These are phyloP conservation scores for Eurotiales sp. DNA, from an alignment of 2,329 filamentous ascomycete genomes.

Conservation along the genomic window DNA sequence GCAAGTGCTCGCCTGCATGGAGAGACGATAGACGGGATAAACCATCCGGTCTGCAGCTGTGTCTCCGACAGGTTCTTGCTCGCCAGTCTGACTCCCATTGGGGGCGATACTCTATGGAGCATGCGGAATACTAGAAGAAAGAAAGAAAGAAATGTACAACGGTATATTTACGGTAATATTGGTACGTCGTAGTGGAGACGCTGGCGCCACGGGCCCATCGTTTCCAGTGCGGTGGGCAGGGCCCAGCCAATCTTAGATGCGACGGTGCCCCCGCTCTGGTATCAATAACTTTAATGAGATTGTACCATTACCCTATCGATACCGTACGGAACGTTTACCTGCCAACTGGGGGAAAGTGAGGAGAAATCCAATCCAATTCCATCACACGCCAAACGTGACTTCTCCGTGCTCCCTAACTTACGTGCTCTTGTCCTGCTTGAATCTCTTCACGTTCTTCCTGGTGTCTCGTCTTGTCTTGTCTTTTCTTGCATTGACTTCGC, in stretches of 20 bases:
- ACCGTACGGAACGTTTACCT: not conserved
- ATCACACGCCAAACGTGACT: conserved; percentile 1
- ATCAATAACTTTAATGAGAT: not conserved
- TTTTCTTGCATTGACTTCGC: no score
- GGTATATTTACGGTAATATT: not conserved
- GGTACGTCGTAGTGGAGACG: not conserved
- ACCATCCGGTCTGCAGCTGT: no score
- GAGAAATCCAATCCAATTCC: not conserved
- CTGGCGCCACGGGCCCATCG: conserved; percentile 4
- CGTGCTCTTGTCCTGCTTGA: no score
- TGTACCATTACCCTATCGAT: not conserved
- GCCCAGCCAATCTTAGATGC: not conserved
- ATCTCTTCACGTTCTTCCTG: no score
- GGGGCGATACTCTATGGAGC: not conserved
- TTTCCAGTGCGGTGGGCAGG: conserved; percentile 1
- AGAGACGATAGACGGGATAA: no score
- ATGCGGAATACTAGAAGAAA: not conserved
- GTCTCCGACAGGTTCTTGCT: no score
- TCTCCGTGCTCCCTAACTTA: not conserved
- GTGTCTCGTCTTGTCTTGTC: not conserved
- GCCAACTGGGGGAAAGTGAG: no score
- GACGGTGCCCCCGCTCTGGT: not conserved
- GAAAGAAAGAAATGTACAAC: not conserved
- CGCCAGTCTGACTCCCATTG: no score
- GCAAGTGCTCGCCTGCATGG: no score